phyloP scores from a whole-genome alignment of 1,284 basidiomycete genomes.

The Puccinia triticina region DNA sequence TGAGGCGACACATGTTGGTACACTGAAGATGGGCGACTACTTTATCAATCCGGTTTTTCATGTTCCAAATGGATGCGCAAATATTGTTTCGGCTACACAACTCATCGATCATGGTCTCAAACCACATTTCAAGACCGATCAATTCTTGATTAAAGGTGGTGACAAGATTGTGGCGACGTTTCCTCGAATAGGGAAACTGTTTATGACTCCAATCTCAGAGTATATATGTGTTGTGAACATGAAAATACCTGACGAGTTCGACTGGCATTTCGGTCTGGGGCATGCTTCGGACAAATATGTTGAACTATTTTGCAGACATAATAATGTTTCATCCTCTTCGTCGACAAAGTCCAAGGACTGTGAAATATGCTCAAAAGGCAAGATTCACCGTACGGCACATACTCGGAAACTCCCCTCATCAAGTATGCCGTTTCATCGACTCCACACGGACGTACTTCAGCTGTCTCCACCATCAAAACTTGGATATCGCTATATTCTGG shows the following conservation, averaged over 20 bases:
- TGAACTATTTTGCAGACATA: not conserved
- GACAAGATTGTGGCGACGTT: not conserved
- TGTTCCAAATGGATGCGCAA: constrained; percentile 23
- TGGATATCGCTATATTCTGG: constrained; percentile 11
- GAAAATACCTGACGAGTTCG: no score
- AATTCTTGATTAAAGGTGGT: not conserved
- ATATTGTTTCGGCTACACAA: not conserved
- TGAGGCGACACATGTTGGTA: constrained; percentile 9
- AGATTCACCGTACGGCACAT: not conserved
- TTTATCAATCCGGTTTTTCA: constrained; percentile 4
- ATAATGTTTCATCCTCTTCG: not conserved
- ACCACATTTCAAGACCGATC: not conserved
- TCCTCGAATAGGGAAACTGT: not conserved
- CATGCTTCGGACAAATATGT: constrained; percentile 21
- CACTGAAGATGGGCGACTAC: not conserved
- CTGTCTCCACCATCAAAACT: not conserved
- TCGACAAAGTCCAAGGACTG: not conserved
- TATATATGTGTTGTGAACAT: no score
- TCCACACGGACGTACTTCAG: no score
- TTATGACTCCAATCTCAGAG: not conserved
- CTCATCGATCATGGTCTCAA: no score
- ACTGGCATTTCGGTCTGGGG: no score
- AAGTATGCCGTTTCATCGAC: not conserved
- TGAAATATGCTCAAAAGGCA: not conserved
- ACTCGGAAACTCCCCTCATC: not conserved